These are phyloP conservation scores for Bidens hawaiensis DNA, from an alignment of 140 eudicot genomes.

Conservation along the genomic window DNA sequence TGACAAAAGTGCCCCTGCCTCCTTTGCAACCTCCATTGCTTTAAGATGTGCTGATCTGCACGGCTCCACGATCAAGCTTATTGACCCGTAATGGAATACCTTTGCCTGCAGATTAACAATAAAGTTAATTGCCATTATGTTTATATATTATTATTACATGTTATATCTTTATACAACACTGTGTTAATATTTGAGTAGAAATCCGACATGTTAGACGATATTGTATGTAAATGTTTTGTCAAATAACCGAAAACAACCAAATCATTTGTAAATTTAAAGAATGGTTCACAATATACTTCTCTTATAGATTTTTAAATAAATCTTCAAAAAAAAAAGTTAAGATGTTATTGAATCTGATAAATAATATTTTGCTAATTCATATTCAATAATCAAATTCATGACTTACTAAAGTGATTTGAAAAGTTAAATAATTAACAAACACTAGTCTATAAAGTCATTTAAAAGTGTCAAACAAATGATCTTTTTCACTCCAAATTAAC, in stretches of 20 bases:
- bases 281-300: neutral
- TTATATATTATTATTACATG: neutral
- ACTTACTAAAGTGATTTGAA: too few relatives aligned
- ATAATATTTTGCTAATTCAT: too few relatives aligned
- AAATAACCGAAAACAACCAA: neutral
- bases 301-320: too few relatives aligned
- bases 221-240: neutral
- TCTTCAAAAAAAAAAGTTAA: neutral
- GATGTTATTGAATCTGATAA: too few relatives aligned
- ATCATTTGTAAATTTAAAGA: neutral
- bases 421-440: neutral
- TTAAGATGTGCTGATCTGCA: conserved; percentile 91
- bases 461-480: neutral
- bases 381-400: too few relatives aligned
- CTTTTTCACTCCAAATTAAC: neutral
- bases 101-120: conserved; percentile 50
- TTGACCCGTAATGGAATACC: conserved; percentile 89
- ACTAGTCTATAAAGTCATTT: neutral
- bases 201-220: neutral
- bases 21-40: conserved; percentile 90
- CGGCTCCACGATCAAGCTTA: conserved; percentile 96
- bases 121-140: neutral
- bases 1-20: conserved; percentile 83
- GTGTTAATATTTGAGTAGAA: neutral
- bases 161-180: neutral